Base-by-base conservation (phyloP, 495 filamentous ascomycete genomes). In the Physcia stellaris region DNA sequence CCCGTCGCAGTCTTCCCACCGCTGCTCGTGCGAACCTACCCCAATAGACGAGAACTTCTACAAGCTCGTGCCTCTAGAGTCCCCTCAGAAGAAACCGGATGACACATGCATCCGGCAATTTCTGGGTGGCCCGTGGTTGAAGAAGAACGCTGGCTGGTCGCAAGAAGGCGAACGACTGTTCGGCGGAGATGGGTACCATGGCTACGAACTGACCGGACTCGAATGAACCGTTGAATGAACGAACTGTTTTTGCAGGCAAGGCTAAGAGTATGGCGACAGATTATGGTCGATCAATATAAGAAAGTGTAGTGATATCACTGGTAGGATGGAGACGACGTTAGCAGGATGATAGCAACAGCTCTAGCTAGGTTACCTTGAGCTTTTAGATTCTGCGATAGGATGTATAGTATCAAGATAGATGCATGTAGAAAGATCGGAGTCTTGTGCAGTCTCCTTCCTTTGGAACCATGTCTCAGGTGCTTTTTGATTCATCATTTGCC, bases 101-200 rank as follows among this genome's bases (percentile, higher is more conserved):
- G 63, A 70, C 41, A 62, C 63, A 3, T 70, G 64, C 46, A 66
- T 69, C 39, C 60, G 66, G 35, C 58, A 64, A 43, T 70, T 66
- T 32, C 56, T 70, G 21, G 66, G 66, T 12, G 60, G 62, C 13
- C 35, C 57, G 26, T 70, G 63, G 64, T 56, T 69, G 18, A 57
- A 52, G 23, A 64, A 62, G 48, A 60, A 55, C 47, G 52, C 60
- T 12, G 60, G 55, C 26, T 58, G 41, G 54, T 49, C 41, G 28
- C 46, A 46, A 41, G 55, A 56, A 16, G 39, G 27, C 5, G 61
- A 64, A 52, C 56, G 52, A 30, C 49, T 49, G 29, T 57, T 52
- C 47, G 60, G 61, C 20, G 60, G 58, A 2, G 60, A 64, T 53
- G 60, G 60, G 20, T 64, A 62, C 50, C 54, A 56, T 45, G 60